A percentile compares a stretch with the other conserved stretches of the same genome.
Evolutionary conservation across 805 yeast species (phyloP).

Genomic region (Brettanomyces nanus): DNA sequence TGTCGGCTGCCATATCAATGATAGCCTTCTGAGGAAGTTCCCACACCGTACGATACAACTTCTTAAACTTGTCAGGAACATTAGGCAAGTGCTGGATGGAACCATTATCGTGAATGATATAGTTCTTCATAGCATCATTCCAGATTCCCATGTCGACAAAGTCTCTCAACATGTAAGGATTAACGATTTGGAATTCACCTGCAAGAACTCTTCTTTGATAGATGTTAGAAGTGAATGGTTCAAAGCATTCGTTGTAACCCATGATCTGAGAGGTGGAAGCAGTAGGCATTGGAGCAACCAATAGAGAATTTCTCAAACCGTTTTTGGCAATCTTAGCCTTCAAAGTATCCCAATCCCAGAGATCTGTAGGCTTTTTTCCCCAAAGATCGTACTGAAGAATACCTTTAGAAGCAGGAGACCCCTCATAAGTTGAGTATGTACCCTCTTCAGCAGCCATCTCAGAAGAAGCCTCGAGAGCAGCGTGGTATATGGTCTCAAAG

Average conservation of each 20-base stretch:
- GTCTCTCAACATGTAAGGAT: conserved; percentile 50
- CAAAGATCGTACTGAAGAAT: conserved; percentile 49
- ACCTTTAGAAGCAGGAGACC: conserved; percentile 55
- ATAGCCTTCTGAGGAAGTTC: conserved; percentile 82
- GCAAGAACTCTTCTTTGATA: conserved; percentile 56
- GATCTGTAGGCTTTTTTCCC: conserved; percentile 50
- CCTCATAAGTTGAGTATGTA: conserved; percentile 40
- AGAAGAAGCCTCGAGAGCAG: conserved; percentile 46
- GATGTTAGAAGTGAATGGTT: conserved; percentile 55
- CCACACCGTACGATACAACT: conserved; percentile 72
- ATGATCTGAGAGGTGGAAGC: conserved; percentile 59
- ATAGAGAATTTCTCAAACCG: conserved; percentile 51
- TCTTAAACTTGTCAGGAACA: conserved; percentile 46
- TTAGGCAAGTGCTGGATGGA: conserved; percentile 48
- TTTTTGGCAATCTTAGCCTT: conserved; percentile 39
- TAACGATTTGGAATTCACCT: conserved; percentile 58
- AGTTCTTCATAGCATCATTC: conserved; percentile 50
- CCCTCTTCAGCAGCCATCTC: conserved; percentile 48
- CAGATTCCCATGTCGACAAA: conserved; percentile 51
- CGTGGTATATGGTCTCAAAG: conserved; percentile 56
- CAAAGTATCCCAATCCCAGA: conserved; percentile 52
- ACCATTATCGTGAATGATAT: conserved; percentile 48
- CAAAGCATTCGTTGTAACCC: conserved; percentile 56
- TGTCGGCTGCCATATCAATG: conserved; percentile 79
- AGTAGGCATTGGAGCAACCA: conserved; percentile 61